Evolutionary conservation across 495 filamentous ascomycete species (phyloP), one percentile per base, ranked within the genome.

Genomic region (Penicillium egyptiacum): DNA sequence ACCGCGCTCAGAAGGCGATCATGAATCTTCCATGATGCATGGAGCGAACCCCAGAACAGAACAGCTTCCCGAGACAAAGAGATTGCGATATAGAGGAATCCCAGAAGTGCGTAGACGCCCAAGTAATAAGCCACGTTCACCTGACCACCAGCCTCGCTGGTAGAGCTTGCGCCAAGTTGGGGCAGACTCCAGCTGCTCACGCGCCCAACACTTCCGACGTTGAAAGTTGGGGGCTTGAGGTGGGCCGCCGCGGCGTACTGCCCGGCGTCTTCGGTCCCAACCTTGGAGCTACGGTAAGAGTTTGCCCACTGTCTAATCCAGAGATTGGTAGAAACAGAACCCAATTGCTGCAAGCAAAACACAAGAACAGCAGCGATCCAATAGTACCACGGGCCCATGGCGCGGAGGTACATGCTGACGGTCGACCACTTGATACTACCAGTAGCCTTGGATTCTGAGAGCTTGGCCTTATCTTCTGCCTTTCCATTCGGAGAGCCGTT

Each of bases 381-480:
- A 67, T 92, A 99, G 79, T 89, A 90, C 92, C 92, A 96, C 5
- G 83, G 80, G 9, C 95, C 95, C 95, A 98, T 98, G 44, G 91
- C 81, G 20, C 68, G 68, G 19, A 99, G 79, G 70, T 97, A 99
- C 65, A 96, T 85, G 31, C 80, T 75, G 64, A 98, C 85, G 45
- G 96, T 91, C 25, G 79, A 77, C 82, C 88, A 88, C 67, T 96
- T 90, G 62, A 99, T 90, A 35, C 91, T 86, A 33, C 94, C 94
- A 47, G 79, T 80, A 16, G 88, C 85, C 70, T 95, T 96, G 3
- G 76, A 78, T 69, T 99, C 94, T 47, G 78, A 74, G 62, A 83
- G 72, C 10, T 83, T 80, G 48, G 79, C 69, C 33, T 81, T 77
- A 20, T 73, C 73, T 25, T 77, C 75, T 45, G 80, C 17, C n/a